A percentile compares a stretch with the other conserved stretches of the same genome.
Conservation (phyloP, 2,329 filamentous ascomycete species). For the Paramyrothecium roridum region DNA sequence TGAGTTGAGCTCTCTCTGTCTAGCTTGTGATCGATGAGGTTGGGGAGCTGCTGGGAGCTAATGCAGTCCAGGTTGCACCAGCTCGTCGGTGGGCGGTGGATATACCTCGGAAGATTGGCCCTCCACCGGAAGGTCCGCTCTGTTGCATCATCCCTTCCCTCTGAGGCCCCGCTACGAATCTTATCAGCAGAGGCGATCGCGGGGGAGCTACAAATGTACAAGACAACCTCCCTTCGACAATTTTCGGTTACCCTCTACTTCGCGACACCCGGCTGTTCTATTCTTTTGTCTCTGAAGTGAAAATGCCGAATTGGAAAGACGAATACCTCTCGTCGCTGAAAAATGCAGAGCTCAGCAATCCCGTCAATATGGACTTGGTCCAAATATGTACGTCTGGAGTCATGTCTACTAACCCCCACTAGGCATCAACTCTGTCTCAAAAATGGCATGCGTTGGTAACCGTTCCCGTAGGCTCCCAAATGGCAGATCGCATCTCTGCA, state of each 20-base stretch:
- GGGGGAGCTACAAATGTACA: neutral
- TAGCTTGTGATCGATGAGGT: neutral
- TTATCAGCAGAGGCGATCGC: neutral
- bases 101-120: neutral
- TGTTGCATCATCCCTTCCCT: conserved; percentile 20
- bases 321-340: conserved; percentile 76
- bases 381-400: conserved; percentile 64
- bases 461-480: conserved; percentile 51
- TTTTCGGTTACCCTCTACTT: neutral
- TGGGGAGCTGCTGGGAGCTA: conserved; percentile 5
- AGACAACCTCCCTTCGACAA: neutral
- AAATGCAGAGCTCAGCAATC: conserved; percentile 65
- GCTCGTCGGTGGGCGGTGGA: neutral
- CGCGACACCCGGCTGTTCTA: neutral
- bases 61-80: neutral
- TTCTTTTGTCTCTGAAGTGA: conserved; percentile 4
- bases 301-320: conserved; percentile 70
- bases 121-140: neutral
- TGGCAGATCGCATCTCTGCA: conserved; percentile 64
- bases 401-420: conserved; percentile 4
- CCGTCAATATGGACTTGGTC: conserved; percentile 64
- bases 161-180: conserved; percentile 1
- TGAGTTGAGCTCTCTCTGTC: neutral
- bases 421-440: conserved; percentile 7
- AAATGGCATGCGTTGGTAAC: conserved; percentile 12